A percentile compares a stretch with the other conserved stretches of the same genome.
Conservation (phyloP, 2,329 filamentous ascomycete species). For the Polychaeton citri region DNA sequence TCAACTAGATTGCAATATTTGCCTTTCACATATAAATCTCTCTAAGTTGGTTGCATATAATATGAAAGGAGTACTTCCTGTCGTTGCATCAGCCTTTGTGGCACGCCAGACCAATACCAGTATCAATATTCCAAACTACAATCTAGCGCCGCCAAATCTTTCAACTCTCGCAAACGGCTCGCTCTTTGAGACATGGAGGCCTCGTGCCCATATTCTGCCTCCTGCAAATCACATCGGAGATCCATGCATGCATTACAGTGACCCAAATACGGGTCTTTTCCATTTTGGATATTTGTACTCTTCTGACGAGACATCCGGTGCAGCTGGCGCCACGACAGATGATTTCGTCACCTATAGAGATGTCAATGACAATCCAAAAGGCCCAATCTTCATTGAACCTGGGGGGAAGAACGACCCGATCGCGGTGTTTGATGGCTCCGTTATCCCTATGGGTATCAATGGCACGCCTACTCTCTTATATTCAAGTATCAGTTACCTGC, state of each 20-base stretch:
- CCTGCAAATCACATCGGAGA: conserved; percentile 29
- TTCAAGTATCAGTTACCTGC: conserved; percentile 31
- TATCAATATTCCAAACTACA: conserved; percentile 15
- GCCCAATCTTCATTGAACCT: conserved; percentile 13
- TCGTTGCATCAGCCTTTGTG: not conserved
- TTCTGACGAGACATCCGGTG: conserved; percentile 4
- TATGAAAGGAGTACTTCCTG: not conserved
- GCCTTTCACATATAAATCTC: no score
- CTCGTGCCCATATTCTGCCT: conserved; percentile 29
- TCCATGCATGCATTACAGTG: conserved; percentile 26
- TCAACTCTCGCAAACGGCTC: conserved; percentile 25
- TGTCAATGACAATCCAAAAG: conserved; percentile 13
- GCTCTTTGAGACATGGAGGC: conserved; percentile 18
- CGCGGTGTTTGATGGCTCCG: conserved; percentile 33
- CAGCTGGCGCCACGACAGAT: conserved; percentile 24
- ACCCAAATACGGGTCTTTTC: conserved; percentile 30
- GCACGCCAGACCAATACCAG: not conserved
- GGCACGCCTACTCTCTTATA: conserved; percentile 33
- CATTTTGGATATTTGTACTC: conserved; percentile 31
- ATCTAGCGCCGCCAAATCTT: conserved; percentile 25
- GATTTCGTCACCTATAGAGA: conserved; percentile 32
- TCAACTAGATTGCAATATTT: no score
- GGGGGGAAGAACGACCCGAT: conserved; percentile 32
- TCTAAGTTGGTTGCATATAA: no score
- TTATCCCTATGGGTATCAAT: conserved; percentile 31